Base-by-base conservation (phyloP, 1,139 yeast species). In the Yamadazyma diddensiae region DNA sequence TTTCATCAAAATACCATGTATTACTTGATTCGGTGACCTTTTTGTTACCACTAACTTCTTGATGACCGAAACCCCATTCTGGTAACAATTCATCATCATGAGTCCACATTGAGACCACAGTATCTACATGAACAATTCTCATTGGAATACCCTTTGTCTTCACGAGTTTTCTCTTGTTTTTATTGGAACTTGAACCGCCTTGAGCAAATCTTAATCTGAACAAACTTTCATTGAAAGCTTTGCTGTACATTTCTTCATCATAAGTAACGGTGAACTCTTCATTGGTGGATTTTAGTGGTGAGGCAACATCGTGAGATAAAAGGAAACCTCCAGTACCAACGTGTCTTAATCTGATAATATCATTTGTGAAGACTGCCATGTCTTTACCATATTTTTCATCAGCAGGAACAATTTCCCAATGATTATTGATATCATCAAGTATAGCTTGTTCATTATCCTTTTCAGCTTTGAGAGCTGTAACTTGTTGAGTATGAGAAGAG, bases 51-150 rank as follows among this genome's bases (percentile, higher is more conserved):
- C 94, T 87, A 40, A 94, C 88, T 62, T 94, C 99, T 55, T 82
- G 90, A 54, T 92, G 97, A 31, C 70, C 66, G 54, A 81, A 83
- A 2, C 83, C 98, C 99, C 99, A 94, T 7, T 86, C 97, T 13
- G 98, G 97, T 41, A 90, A 73, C 24, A 76, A 51, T 38, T 75
- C 80, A 52, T 83, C 94, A 46, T 82, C 72, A 52, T 87, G 96
- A 8, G 97, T 82, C 97, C 97, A 92, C 82, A 94, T 73, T 7
- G 95, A 92, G 14, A 94, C 98, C 32, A 79, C 76, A 4, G 97
- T 90, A 37, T 84, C 87, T 20, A 79, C 81, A 53, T 92, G 98
- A 42, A 87, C 61, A 24, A 92, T 55, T 52, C 79, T 79, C 56
- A 92, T 64, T 15, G 72, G 64, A 8, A 86, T 72, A 10, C 81